Evolutionary conservation across 2,329 filamentous ascomycete genomes (phyloP).

Genomic region (Aspergillus melleus): DNA sequence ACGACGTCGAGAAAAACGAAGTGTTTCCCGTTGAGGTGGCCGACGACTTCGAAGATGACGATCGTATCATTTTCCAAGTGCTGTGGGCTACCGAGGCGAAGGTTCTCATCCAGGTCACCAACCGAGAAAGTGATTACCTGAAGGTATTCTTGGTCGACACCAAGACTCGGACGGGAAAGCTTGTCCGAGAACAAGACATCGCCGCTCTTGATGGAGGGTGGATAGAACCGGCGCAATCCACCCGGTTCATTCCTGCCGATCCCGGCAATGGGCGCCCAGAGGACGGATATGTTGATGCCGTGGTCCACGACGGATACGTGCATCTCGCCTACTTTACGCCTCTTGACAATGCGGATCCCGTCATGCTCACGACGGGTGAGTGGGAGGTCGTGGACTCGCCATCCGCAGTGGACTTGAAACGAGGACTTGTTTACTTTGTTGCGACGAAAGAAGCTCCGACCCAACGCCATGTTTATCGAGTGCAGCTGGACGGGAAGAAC

Average conservation of each 20-base stretch:
- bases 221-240: slow-evolving; percentile 91
- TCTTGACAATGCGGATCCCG: slow-evolving; percentile 75
- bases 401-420: slow-evolving; percentile 77
- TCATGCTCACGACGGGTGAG: slow-evolving; percentile 80
- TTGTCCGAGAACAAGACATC: slow-evolving; percentile 77
- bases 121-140: slow-evolving; percentile 88
- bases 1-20: slow-evolving; percentile 74
- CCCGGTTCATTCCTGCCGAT: slow-evolving; percentile 83
- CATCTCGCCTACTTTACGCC: slow-evolving; percentile 93
- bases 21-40: slow-evolving; percentile 77
- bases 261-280: slow-evolving; percentile 69
- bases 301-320: slow-evolving; percentile 83
- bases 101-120: slow-evolving; percentile 86
- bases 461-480: slow-evolving; percentile 88
- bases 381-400: slow-evolving; percentile 93
- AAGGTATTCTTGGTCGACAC: slow-evolving; percentile 86
- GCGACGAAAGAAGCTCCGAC: slow-evolving; percentile 84
- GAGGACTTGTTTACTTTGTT: slow-evolving; percentile 88
- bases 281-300: slow-evolving; percentile 90
- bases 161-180: slow-evolving; percentile 67
- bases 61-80: slow-evolving; percentile 89
- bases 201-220: slow-evolving; percentile 88
- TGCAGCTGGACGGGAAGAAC: slow-evolving; percentile 76
- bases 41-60: slow-evolving; percentile 74
- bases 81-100: slow-evolving; percentile 81